Percentiles rank a stretch among this genome's conserved stretches.
Evolutionary conservation across 768 basidiomycete species (phyloP).

Genomic region (Suillus lakei): DNA sequence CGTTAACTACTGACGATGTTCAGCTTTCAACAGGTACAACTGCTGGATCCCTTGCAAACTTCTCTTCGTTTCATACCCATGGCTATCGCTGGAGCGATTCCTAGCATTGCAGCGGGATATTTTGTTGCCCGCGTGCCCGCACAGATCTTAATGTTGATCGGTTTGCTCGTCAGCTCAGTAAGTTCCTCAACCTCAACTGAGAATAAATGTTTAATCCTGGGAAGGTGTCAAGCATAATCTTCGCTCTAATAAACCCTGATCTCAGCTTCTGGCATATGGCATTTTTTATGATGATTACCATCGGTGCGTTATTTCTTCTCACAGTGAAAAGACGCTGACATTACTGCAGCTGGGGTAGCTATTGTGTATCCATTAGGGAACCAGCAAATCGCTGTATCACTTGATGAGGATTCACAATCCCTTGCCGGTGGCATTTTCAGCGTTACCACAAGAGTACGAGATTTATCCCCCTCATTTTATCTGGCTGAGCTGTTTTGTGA

Average conservation of each 20-base stretch:
- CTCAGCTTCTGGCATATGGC: constrained; percentile 38
- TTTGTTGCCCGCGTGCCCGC: constrained; percentile 33
- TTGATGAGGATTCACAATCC: constrained; percentile 38
- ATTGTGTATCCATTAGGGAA: constrained; percentile 39
- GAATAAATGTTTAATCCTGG: not conserved
- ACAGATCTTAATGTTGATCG: constrained; percentile 32
- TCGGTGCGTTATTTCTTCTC: constrained; percentile 18
- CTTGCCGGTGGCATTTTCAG: constrained; percentile 41
- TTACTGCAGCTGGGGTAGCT: constrained; percentile 28
- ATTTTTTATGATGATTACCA: constrained; percentile 35
- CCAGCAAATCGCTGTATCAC: constrained; percentile 33
- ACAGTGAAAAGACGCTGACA: not conserved
- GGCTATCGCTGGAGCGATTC: constrained; percentile 33
- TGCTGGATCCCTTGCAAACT: constrained; percentile 34
- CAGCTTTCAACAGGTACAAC: constrained; percentile 38
- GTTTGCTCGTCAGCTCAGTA: constrained; percentile 34
- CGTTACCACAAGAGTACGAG: constrained; percentile 34
- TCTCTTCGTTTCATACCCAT: constrained; percentile 39
- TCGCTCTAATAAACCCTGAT: constrained; percentile 35
- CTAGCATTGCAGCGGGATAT: constrained; percentile 24
- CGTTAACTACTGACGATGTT: not conserved
- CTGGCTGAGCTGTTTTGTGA: not conserved
- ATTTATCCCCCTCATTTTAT: not conserved
- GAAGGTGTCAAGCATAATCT: constrained; percentile 37
- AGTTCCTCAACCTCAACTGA: constrained; percentile 10